phyloP scores from a whole-genome alignment of 495 filamentous ascomycete species.

The Letharia columbiana region DNA sequence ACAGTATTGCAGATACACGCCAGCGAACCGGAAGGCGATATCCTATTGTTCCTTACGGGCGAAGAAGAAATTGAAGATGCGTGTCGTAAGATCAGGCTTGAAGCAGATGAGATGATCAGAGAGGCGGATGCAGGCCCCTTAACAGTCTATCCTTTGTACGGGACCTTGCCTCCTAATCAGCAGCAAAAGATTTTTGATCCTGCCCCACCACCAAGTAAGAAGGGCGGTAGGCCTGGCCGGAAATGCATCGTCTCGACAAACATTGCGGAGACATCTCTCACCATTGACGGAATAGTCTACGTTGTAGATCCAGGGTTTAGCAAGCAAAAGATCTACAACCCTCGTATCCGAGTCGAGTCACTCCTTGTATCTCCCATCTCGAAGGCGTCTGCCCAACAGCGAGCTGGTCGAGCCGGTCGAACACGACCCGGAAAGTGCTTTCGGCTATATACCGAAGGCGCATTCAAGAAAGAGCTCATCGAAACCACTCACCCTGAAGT shows the following conservation, averaged over 20 bases:
- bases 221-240: conserved; percentile 78
- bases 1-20: conserved; percentile 96
- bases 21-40: conserved; percentile 85
- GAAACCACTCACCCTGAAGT: conserved; percentile 96
- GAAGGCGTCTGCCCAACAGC: conserved; percentile 95
- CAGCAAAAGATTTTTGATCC: conserved; percentile 94
- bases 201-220: conserved; percentile 60
- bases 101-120: conserved; percentile 81
- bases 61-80: conserved; percentile 99
- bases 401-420: conserved; percentile 97
- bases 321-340: conserved; percentile 99
- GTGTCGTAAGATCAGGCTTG: conserved; percentile 77
- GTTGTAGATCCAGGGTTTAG: conserved; percentile 98
- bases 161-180: conserved; percentile 80
- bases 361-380: conserved; percentile 93
- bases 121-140: conserved; percentile 87
- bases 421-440: conserved; percentile 97
- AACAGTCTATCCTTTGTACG: conserved; percentile 88
- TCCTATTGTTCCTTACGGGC: conserved; percentile 91
- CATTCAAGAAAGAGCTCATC: conserved; percentile 97
- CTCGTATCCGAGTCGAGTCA: conserved; percentile 91
- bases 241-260: conserved; percentile 96
- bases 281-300: conserved; percentile 98
- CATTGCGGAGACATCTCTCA: conserved; percentile 94
- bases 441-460: conserved; percentile 88